Evolutionary conservation across 2,329 filamentous ascomycete genomes (phyloP).

Genomic region (Pseudocercospora crystallina): DNA sequence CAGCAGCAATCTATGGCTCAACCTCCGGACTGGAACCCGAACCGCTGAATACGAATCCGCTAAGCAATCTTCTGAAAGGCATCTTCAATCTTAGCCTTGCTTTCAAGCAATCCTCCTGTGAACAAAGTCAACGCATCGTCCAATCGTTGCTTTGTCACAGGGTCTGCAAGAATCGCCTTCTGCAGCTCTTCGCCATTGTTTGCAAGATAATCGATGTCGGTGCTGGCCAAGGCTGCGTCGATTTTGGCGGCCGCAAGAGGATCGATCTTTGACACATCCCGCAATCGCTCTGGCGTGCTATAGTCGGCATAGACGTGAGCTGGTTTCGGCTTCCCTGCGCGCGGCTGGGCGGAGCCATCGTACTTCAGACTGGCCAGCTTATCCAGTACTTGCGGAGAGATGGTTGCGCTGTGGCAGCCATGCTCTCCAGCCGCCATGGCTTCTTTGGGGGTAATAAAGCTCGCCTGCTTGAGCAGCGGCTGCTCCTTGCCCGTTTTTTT

Average conservation of each 20-base stretch:
- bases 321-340: constrained; percentile 20
- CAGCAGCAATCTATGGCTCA: constrained; percentile 1
- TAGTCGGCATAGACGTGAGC: constrained; percentile 16
- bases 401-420: constrained; percentile 60
- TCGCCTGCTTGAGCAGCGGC: constrained; percentile 41
- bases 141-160: constrained; percentile 20
- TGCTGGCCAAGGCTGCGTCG: constrained; percentile 12
- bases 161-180: constrained; percentile 20
- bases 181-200: constrained; percentile 20
- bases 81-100: constrained; percentile 23
- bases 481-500: constrained; percentile 24
- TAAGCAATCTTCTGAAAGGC: constrained; percentile 12
- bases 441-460: constrained; percentile 58
- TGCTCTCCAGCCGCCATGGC: constrained; percentile 54
- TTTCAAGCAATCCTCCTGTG: constrained; percentile 21
- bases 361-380: constrained; percentile 28
- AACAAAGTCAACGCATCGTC: constrained; percentile 22
- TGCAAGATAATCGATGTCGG: constrained; percentile 21
- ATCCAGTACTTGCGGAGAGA: constrained; percentile 54
- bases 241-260: constrained; percentile 11
- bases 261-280: constrained; percentile 19
- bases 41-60: background rate
- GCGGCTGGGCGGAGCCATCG: constrained; percentile 18
- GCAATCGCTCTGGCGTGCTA: constrained; percentile 14
- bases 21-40: no score